These are phyloP conservation scores for Phytophthora ramorum DNA, from an alignment of 352 stramenopile species.

Conservation along the genomic window DNA sequence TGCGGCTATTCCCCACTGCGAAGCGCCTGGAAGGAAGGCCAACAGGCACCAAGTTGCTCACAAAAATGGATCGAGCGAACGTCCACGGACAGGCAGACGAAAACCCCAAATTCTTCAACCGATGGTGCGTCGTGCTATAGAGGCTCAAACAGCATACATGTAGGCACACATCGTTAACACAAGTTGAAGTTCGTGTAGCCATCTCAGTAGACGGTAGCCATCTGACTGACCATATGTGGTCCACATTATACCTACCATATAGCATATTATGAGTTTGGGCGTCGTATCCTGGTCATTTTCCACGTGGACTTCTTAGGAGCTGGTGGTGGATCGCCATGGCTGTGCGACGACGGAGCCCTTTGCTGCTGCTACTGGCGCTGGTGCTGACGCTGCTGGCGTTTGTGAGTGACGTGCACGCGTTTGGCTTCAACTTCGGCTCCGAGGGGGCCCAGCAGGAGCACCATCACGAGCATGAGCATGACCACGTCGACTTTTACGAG, in stretches of 20 bases:
- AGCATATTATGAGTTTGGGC: constrained; percentile 4
- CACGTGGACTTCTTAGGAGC: constrained; percentile 34
- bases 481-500: constrained; percentile 84
- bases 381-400: constrained; percentile 42
- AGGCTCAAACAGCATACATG: not conserved
- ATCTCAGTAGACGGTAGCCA: constrained; percentile 13
- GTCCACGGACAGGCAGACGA: constrained; percentile 67
- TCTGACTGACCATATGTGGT: not conserved
- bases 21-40: constrained; percentile 54
- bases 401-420: constrained; percentile 41
- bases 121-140: constrained; percentile 79
- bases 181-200: constrained; percentile 6
- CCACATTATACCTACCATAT: constrained; percentile 7
- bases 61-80: constrained; percentile 60
- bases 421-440: constrained; percentile 63
- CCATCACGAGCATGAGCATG: constrained; percentile 55
- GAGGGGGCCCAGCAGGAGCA: constrained; percentile 51
- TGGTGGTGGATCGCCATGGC: constrained; percentile 26
- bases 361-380: constrained; percentile 38
- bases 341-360: constrained; percentile 30
- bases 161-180: not conserved
- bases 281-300: constrained; percentile 25
- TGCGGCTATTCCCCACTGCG: constrained; percentile 49
- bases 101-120: constrained; percentile 61
- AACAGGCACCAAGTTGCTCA: constrained; percentile 53